A percentile compares a stretch with the other conserved stretches of the same genome.
Evolutionary conservation across 2,329 filamentous ascomycete species (phyloP).

Genomic region (Paramyrothecium roridum): DNA sequence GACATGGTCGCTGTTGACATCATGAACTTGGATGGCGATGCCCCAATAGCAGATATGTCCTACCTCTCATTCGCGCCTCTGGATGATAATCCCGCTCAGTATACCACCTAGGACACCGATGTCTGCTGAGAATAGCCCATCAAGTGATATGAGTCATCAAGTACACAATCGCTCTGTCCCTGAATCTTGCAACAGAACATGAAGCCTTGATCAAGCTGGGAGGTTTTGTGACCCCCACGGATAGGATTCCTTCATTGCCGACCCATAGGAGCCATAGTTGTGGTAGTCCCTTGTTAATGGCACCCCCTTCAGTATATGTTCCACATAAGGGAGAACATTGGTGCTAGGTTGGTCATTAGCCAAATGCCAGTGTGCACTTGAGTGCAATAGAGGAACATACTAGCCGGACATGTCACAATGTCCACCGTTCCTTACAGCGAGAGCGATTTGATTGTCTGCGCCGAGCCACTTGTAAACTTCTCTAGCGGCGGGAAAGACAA

Average conservation of each 20-base stretch:
- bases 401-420: not conserved
- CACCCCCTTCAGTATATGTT: not conserved
- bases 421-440: not conserved
- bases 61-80: too few species aligned
- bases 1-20: too few species aligned
- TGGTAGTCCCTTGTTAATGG: not conserved
- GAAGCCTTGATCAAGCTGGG: too few species aligned
- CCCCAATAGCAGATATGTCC: too few species aligned
- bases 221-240: not conserved
- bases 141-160: too few species aligned
- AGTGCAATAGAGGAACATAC: not conserved
- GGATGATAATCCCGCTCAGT: too few species aligned
- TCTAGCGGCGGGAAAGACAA: not conserved
- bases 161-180: too few species aligned
- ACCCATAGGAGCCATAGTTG: not conserved
- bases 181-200: too few species aligned
- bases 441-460: not conserved
- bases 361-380: not conserved
- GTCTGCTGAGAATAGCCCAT: too few species aligned
- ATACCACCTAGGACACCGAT: too few species aligned
- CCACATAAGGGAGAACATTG: not conserved
- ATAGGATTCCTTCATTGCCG: not conserved
- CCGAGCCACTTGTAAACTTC: not conserved
- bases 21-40: too few species aligned
- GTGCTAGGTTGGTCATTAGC: not conserved